Evolutionary conservation across 371 early-diverging fungal species (phyloP).

Genomic region (Mucor saturninus): DNA sequence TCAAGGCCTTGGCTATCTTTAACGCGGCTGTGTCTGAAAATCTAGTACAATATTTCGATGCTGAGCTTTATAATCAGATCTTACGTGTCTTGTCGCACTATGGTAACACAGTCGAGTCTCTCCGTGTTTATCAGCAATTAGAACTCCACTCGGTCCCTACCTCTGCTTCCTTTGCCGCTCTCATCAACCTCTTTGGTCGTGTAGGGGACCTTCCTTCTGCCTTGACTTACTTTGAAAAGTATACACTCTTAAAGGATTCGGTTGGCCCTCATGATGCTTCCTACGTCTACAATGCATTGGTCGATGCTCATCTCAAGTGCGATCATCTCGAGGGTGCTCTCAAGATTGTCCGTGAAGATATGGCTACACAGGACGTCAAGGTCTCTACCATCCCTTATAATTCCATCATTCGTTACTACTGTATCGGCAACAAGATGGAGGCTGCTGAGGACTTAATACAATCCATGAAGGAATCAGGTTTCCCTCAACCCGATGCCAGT

Average conservation of each 20-base stretch:
- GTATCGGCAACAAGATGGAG: constrained; percentile 31
- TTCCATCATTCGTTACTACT: constrained; percentile 53
- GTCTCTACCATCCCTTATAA: constrained; percentile 51
- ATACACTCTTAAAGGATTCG: constrained; percentile 22
- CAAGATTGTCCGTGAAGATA: constrained; percentile 43
- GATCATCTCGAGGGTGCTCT: constrained; percentile 42
- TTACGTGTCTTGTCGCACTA: constrained; percentile 55
- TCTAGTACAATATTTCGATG: constrained; percentile 38
- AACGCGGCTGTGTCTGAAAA: constrained; percentile 27
- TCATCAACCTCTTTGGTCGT: constrained; percentile 56
- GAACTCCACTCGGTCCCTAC: constrained; percentile 37
- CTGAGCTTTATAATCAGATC: constrained; percentile 51
- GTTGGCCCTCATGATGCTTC: constrained; percentile 49
- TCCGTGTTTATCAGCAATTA: constrained; percentile 37
- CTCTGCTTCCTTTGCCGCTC: constrained; percentile 53
- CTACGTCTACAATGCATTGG: constrained; percentile 53
- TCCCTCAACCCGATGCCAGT: constrained; percentile 48
- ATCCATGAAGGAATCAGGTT: constrained; percentile 23
- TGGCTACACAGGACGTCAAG: constrained; percentile 38
- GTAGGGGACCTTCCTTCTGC: constrained; percentile 50
- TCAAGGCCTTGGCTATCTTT: constrained; percentile 46
- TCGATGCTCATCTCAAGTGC: constrained; percentile 55
- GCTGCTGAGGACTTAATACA: constrained; percentile 39
- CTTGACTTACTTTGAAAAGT: constrained; percentile 40
- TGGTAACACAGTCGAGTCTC: constrained; percentile 45